Conservation (phyloP, 1,284 basidiomycete genomes). For the Quambalaria eucalypti region DNA sequence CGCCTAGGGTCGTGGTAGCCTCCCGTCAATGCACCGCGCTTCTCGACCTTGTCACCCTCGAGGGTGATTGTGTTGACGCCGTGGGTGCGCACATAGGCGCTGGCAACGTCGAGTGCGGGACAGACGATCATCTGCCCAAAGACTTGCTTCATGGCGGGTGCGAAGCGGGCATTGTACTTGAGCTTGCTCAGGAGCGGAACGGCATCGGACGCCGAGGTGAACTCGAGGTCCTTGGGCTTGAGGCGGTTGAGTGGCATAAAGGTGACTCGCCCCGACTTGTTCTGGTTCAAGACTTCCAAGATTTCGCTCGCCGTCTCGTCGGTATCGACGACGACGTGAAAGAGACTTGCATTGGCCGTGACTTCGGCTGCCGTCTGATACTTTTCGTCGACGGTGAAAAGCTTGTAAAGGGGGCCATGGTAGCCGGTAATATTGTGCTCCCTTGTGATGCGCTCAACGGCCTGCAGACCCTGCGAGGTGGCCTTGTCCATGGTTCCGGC, state of each 20-base stretch:
- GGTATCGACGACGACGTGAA: constrained; percentile 94
- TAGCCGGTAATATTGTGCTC: constrained; percentile 65
- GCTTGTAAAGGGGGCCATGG: constrained; percentile 83
- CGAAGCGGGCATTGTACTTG: constrained; percentile 62
- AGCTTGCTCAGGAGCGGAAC: constrained; percentile 71
- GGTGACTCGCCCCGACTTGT: constrained; percentile 85
- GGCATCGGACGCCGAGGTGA: constrained; percentile 72
- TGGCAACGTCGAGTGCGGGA: constrained; percentile 78
- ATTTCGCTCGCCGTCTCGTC: constrained; percentile 82
- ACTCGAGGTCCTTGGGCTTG: constrained; percentile 59
- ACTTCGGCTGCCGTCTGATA: constrained; percentile 90
- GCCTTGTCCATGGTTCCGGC: constrained; percentile 71
- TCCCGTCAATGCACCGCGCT: constrained; percentile 88
- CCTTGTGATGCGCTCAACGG: constrained; percentile 72
- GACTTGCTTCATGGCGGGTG: constrained; percentile 78
- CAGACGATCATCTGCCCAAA: constrained; percentile 97
- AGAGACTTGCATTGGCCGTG: constrained; percentile 87
- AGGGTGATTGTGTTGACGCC: constrained; percentile 93
- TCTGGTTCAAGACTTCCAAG: constrained; percentile 81
- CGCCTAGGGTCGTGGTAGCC: constrained; percentile 87
- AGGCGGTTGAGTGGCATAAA: constrained; percentile 99
- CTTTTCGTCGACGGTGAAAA: constrained; percentile 84
- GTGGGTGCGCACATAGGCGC: constrained; percentile 87
- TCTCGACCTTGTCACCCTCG: constrained; percentile 93
- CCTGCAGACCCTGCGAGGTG: constrained; percentile 73